Evolutionary conservation across 495 filamentous ascomycete genomes (phyloP), one percentile per base, ranked within the genome.

Genomic region (Penicillium manginii): DNA sequence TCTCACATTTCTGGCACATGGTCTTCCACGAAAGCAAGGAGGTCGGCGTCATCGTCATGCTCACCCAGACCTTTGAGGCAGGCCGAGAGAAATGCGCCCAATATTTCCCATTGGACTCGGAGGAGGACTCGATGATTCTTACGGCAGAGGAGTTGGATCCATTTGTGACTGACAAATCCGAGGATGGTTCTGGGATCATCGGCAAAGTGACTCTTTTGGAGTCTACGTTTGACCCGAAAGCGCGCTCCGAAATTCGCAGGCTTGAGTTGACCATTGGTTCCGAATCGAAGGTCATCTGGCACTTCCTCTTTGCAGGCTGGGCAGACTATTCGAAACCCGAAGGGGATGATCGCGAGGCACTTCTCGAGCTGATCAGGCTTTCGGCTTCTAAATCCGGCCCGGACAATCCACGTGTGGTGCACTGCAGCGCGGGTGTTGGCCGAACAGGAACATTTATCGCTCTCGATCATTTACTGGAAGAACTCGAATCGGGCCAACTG

Each of bases 391-490:
- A 91, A 70, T 90, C 88, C 62, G 74, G 75, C 6, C 73, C 72
- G n/a, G 73, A 81, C 11, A 96, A 91, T 63, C 92, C 94, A 8
- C 87, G 93, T 37, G 86, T 98, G 53, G 85, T 98, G 18, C 94
- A 98, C 70, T 97, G 93, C 75, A 92, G 89, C 62, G 94, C 94
- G 21, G 94, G 94, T 37, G 96, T 99, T 11, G 94, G 94, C 21
- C 86, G 94, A 51, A 93, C 89, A 17, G 94, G 94, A 50, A 98
- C 94, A 0, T 99, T 98, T 68, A 94, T 99, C 60, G 89, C 92
- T 4, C 84, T 99, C 9, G 96, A 97, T 72, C 89, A 93, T 66
- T 83, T 99, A 47, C 82, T 96, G 43, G 80, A 85, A 23, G 91
- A 96, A 70, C 76, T 98, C 8, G 86, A 91, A 37, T 84, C 86